Base-by-base conservation (phyloP, 257 asterid genomes). In the Nicotiana paniculata region DNA sequence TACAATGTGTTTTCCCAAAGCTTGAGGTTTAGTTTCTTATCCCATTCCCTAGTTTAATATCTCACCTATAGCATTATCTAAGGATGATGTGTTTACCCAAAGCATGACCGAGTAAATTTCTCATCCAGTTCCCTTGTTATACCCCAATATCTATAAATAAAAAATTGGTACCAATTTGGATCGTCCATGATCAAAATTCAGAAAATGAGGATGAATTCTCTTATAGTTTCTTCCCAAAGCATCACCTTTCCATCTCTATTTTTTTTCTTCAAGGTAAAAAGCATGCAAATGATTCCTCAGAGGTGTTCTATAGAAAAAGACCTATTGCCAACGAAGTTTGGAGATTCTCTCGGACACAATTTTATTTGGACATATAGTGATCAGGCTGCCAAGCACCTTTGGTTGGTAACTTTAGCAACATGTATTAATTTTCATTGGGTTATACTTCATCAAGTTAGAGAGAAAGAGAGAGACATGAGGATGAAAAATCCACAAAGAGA, bases 401-500 rank as follows among this genome's bases (percentile, higher is more conserved):
- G 24, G 37, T 72, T 24, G 39, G 79, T 72, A 46, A 48, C 51
- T 13, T 48, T 74, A 48, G 21, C 79, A 26, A 26, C 62, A 74
- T 74, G 8, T 48, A 74, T 28, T 30, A 15, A 5, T 26, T 26
- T 48, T 21, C 26, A 21, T 72, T 74, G 37, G 43, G 26, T 48
- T 74, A 7, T 61, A 26, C 26, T 35, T 74, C 17, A 74, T 48
- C 63, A 74, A 74, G 63, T 26, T 51, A 46, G 15, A 12, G 21
- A 46, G 59, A 72, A 17, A 72, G 21, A 72, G 57, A 68, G 32
- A 10, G 17, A 13, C n/a, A 74, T 13, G 79, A 48, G 62, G 78
- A 70, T 70, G 77, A 69, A 69, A 18, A 80, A 57, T 80, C 61
- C 59, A 70, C 51, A 63, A 51, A 61, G 77, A 43, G 16, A 68